Evolutionary conservation across 2,329 filamentous ascomycete genomes (phyloP), one percentile per base, ranked within the genome.

Genomic region (Didymella segeticola): DNA sequence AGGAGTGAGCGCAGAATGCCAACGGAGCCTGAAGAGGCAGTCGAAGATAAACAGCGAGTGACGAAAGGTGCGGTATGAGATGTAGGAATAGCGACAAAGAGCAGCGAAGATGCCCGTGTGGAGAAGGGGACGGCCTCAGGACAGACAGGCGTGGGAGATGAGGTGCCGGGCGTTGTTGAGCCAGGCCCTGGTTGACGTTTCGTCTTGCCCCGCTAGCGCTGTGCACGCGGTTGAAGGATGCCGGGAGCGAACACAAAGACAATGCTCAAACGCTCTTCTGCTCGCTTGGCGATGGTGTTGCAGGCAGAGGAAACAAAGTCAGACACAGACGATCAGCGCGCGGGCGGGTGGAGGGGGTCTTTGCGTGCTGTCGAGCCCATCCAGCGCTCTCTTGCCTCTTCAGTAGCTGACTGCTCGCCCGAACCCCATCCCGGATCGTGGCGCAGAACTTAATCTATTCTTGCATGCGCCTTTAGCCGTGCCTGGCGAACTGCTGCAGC

Each of bases 321-420:
- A 52, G 43, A 47, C 47, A 30, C 20, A 42, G 42, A 31, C 30
- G 47, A 50, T 53, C 51, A 56, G 53, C 51, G 39, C 33, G 42
- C 47, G 47, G 42, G 34, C 27, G 47, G 43, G 37, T 42, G 17
- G 48, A 45, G 45, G 39, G 47, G 33, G 51, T 49, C 45, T 49
- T 49, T 49, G 51, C 45, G 31, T 43, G 31, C 37, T 43, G 39
- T 30, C 34, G 43, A 45, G 15, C 46, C 41, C 34, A 36, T 43
- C 34, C 17, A n/a, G 25, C 45, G 46, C 23, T 41, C 27, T 38
- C 15, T 31, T 38, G 23, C 53, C 47, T 42, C 56, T 29, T 25
- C 25, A 45, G 39, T 56, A 52, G 53, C 57, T 53, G 60, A 54
- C 54, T 36, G 42, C 52, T 56, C 27, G 47, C 52, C 56, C 52